Conservation (phyloP, 306 rosid species). For the Medicago arabica region DNA sequence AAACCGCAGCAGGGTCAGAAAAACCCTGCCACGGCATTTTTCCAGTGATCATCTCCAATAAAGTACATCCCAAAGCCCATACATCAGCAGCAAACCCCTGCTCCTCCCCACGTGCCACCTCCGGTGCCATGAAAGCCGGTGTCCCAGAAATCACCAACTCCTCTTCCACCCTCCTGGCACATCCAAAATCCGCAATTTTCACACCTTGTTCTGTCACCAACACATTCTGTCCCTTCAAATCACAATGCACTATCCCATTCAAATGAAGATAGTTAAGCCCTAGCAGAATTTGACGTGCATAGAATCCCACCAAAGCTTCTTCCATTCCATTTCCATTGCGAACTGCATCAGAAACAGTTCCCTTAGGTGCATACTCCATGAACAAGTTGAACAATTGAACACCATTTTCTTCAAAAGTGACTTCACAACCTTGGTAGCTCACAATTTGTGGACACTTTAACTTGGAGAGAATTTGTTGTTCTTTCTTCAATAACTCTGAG, state of each 20-base stretch:
- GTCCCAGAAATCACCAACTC: constrained; percentile 59
- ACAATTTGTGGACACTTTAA: constrained; percentile 63
- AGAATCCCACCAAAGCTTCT: constrained; percentile 45
- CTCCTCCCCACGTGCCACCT: constrained; percentile 88
- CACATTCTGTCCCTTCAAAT: constrained; percentile 74
- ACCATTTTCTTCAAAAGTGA: constrained; percentile 72
- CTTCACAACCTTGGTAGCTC: constrained; percentile 59
- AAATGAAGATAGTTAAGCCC: constrained; percentile 71
- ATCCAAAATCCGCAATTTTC: constrained; percentile 88
- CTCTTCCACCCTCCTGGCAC: constrained; percentile 53
- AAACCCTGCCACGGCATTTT: constrained; percentile 59
- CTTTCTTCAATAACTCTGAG: constrained; percentile 62
- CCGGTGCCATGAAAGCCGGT: constrained; percentile 90
- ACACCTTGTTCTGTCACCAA: constrained; percentile 62
- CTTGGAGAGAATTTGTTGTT: constrained; percentile 59
- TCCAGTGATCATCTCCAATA: constrained; percentile 87
- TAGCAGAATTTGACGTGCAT: constrained; percentile 60
- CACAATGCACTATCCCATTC: constrained; percentile 86
- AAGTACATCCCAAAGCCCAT: constrained; percentile 90
- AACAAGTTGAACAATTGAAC: constrained; percentile 57
- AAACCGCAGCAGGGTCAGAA: constrained; percentile 60
- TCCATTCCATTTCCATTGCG: constrained; percentile 50
- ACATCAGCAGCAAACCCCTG: constrained; percentile 85
- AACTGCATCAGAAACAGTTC: constrained; percentile 60
- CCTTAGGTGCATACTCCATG: constrained; percentile 77